Evolutionary conservation across 164 flowering plant species (phyloP).

Genomic region (Kalanchoe fedtschenkoi): DNA sequence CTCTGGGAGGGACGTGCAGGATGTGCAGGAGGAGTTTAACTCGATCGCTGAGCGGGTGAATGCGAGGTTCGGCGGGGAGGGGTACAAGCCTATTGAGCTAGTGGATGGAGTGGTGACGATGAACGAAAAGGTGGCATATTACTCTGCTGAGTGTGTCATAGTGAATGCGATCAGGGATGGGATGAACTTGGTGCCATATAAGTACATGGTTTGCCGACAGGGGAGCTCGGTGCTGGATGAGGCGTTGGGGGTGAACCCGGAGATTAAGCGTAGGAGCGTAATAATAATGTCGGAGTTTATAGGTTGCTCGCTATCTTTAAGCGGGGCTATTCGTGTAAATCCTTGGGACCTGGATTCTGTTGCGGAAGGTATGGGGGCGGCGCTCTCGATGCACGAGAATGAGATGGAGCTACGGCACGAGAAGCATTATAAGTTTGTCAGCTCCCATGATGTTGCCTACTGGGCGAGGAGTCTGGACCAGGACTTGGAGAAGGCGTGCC

Average conservation of each 20-base stretch:
- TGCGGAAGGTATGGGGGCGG: slow-evolving; percentile 11
- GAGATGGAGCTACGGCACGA: slow-evolving; percentile 15
- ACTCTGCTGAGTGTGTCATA: slow-evolving; percentile 13
- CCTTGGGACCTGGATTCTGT: slow-evolving; percentile 16
- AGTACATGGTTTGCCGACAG: slow-evolving; percentile 17
- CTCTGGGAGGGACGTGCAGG: slow-evolving; percentile 14
- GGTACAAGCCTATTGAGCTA: slow-evolving; percentile 9
- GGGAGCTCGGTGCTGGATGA: slow-evolving; percentile 7
- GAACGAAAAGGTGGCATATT: slow-evolving; percentile 10
- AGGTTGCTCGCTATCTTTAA: slow-evolving; percentile 46
- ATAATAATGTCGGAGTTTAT: slow-evolving; percentile 22
- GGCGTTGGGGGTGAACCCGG: slow-evolving; percentile 9
- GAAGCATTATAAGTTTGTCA: slow-evolving; percentile 12
- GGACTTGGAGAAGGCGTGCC: slow-evolving; percentile 15
- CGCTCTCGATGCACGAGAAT: slow-evolving; percentile 9
- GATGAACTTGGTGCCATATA: slow-evolving; percentile 16
- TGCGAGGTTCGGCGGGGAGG: slow-evolving; percentile 1
- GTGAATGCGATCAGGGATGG: slow-evolving; percentile 13
- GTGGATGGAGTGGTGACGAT: slow-evolving; percentile 6
- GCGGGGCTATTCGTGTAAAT: slow-evolving; percentile 15
- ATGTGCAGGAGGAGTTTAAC: slow-evolving; percentile 8
- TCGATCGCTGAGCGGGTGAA: slow-evolving; percentile 10
- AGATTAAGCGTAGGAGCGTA: background rate
- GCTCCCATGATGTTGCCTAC: slow-evolving; percentile 16
- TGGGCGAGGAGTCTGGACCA: slow-evolving; percentile 13